Percentiles rank a stretch among this genome's conserved stretches.
These are phyloP conservation scores for Meyerozyma carpophila DNA, from an alignment of 1,139 yeast species.

Conservation along the genomic window DNA sequence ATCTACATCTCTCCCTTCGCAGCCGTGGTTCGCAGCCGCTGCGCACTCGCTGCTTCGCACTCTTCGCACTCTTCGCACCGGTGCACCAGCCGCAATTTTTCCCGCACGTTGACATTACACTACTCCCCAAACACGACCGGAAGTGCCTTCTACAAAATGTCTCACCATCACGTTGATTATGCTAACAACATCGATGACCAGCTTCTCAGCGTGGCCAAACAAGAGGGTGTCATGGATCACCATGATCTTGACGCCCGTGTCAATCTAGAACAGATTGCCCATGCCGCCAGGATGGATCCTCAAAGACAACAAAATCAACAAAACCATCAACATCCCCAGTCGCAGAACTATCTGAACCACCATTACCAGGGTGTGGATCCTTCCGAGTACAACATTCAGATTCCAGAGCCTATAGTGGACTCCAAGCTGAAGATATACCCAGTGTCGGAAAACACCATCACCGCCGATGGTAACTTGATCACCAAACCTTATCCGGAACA, in stretches of 20 bases:
- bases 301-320: slow-evolving; percentile 5
- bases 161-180: slow-evolving; percentile 28
- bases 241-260: slow-evolving; percentile 24
- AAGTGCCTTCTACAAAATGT: slow-evolving; percentile 8
- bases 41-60: no score
- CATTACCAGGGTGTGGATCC: slow-evolving; percentile 23
- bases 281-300: slow-evolving; percentile 16
- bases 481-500: slow-evolving; percentile 55
- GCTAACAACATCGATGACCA: slow-evolving; percentile 44
- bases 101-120: slow-evolving; percentile 12
- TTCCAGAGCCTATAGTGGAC: slow-evolving; percentile 45
- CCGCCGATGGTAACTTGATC: slow-evolving; percentile 47
- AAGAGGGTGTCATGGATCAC: slow-evolving; percentile 23
- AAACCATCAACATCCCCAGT: slow-evolving; percentile 3
- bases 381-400: slow-evolving; percentile 43
- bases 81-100: not conserved
- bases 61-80: not conserved
- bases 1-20: no score
- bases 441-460: slow-evolving; percentile 41
- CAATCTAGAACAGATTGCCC: slow-evolving; percentile 30
- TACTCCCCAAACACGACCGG: slow-evolving; percentile 25
- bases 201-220: slow-evolving; percentile 34
- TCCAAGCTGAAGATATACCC: slow-evolving; percentile 44
- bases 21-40: no score
- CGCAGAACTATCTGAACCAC: slow-evolving; percentile 1